Evolutionary conservation across 371 early-diverging fungal genomes (phyloP), one percentile per base, ranked within the genome.

Genomic region (Actinomortierella ambigua): DNA sequence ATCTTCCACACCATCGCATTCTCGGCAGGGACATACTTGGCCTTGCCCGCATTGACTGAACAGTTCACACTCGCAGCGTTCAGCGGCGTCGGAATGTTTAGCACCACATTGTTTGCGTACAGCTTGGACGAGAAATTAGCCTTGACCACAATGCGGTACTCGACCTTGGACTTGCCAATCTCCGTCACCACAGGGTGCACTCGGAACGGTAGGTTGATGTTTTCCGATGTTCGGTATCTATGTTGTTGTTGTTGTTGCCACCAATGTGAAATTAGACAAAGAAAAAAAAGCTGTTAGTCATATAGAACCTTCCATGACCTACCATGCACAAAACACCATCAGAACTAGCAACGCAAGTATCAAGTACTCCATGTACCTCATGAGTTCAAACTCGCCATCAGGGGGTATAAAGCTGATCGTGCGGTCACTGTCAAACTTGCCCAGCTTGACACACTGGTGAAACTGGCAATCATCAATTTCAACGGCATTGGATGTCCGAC

Each of bases 381-480:
- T 95, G 53, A 95, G 82, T 76, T 94, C 95, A 79, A 94, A 95
- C 76, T 95, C 95, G 68, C 95, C 95, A 73, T 95, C 95, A 1
- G 94, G 94, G 28, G 95, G 95, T 51, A 94, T 87, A 79, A 94
- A 94, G 59, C 87, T 90, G 68, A 95, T 95, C 7, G 89, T 91
- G 51, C 93, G 79, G 46, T 92, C 91, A 39, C 78, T 84, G 61
- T 93, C 94, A 76, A 93, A 94, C 58, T 86, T 89, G 20, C 90
- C 90, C 22, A 95, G 77, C 56, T 89, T 90, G 18, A 95, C 95
- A 65, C 96, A 95, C 70, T 95, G 96, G 65, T 95, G 95, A 78
- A 95, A 95, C 75, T 95, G 93, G 50, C 88, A 91, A 61, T 95
- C 95, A 66, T 94, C 95, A 58, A 95, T 89, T 54, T 90, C 93